Conservation (phyloP, 495 filamentous ascomycete genomes). For the Daldinia caldariorum region DNA sequence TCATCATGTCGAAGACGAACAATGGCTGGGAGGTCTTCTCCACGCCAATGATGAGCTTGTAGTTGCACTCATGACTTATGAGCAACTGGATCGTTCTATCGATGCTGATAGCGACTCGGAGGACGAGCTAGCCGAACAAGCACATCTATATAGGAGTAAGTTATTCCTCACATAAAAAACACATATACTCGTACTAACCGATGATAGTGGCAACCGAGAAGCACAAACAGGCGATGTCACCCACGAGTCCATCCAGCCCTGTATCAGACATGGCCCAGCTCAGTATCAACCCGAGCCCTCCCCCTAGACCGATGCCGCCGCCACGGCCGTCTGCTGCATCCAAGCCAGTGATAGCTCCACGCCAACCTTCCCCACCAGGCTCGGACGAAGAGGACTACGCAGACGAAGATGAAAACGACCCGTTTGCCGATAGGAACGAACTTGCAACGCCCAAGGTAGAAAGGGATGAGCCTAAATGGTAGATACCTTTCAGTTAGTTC, state of each 20-base stretch:
- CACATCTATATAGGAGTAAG: conserved; percentile 64
- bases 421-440: conserved; percentile 80
- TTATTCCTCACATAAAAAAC: conserved; percentile 6
- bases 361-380: conserved; percentile 42
- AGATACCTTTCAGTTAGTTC: conserved; percentile 7
- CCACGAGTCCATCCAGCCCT: conserved; percentile 48
- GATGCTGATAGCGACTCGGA: conserved; percentile 98
- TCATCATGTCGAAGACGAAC: conserved; percentile 81
- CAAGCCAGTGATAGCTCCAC: conserved; percentile 54
- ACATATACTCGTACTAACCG: conserved; percentile 31
- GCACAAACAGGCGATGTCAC: conserved; percentile 56
- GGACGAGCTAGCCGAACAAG: conserved; percentile 66
- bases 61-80: conserved; percentile 91
- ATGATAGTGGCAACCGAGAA: conserved; percentile 61
- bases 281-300: conserved; percentile 48
- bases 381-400: conserved; percentile 58
- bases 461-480: conserved; percentile 65
- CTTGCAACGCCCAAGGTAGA: conserved; percentile 69
- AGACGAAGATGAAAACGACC: conserved; percentile 77
- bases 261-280: conserved; percentile 52
- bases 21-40: conserved; percentile 81
- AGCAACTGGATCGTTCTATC: conserved; percentile 92
- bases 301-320: conserved; percentile 54
- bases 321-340: conserved; percentile 53
- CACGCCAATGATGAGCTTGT: conserved; percentile 88